phyloP scores from a whole-genome alignment of 2,329 filamentous ascomycete genomes.

The Fusarium tupiense region DNA sequence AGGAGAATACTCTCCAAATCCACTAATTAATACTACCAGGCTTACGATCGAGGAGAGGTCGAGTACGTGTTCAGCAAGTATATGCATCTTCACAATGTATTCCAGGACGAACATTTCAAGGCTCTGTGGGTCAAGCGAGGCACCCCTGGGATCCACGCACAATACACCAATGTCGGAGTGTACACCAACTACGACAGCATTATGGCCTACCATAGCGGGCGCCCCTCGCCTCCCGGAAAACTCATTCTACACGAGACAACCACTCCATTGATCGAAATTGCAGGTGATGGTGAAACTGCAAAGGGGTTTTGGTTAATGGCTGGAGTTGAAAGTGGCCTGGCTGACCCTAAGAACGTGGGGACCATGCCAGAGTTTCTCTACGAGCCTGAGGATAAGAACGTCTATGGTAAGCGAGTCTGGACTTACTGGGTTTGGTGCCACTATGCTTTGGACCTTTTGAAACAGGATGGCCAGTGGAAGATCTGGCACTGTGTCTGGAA shows the following conservation, averaged over 20 bases:
- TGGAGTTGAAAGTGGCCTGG: background rate
- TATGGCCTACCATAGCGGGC: background rate
- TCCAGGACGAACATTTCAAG: background rate
- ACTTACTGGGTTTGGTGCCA: background rate
- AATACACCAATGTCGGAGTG: background rate
- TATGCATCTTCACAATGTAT: background rate
- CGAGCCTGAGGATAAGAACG: background rate
- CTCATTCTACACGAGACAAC: background rate
- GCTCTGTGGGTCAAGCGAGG: background rate
- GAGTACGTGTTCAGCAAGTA: background rate
- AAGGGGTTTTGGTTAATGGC: background rate
- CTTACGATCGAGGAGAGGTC: background rate
- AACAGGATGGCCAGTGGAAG: background rate
- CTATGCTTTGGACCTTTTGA: background rate
- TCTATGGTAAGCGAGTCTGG: background rate
- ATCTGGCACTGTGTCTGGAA: background rate
- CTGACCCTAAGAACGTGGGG: background rate
- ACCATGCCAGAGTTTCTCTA: background rate
- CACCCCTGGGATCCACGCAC: background rate
- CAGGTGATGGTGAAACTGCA: background rate
- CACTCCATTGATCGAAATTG: background rate
- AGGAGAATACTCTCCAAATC: rapidly evolving
- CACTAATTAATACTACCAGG: rapidly evolving
- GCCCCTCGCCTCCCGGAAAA: background rate
- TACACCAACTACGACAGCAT: background rate